These are phyloP conservation scores for Aspergillus melleus DNA, from an alignment of 2,329 filamentous ascomycete species.

Conservation along the genomic window DNA sequence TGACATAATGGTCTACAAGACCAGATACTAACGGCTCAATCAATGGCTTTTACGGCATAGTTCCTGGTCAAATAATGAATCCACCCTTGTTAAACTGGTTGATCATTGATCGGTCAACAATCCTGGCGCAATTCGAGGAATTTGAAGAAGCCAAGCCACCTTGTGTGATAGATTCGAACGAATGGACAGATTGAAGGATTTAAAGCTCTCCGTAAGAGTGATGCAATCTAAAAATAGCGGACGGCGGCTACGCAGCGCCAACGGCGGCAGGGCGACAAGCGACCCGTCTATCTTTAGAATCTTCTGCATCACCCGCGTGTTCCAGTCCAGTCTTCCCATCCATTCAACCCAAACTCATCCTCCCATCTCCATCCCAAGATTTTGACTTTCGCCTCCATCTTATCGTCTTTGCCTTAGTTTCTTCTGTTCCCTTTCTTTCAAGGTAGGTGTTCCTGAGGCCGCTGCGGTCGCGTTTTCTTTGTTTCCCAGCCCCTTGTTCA, in stretches of 20 bases:
- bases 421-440: not conserved
- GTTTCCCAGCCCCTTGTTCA: not conserved
- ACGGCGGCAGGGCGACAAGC: conserved; percentile 1
- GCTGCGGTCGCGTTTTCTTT: not conserved
- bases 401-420: not conserved
- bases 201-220: not conserved
- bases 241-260: conserved; percentile 1
- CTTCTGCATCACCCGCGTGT: conserved; percentile 30
- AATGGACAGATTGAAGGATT: too few species aligned
- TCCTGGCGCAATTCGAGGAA: too few species aligned
- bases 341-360: conserved; percentile 13
- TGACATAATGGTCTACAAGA: not conserved
- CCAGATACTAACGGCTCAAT: not conserved
- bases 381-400: conserved; percentile 5
- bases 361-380: conserved; percentile 17
- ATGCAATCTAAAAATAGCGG: conserved; percentile 2
- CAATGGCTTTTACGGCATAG: not conserved
- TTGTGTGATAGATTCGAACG: not conserved
- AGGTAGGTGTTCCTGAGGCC: not conserved
- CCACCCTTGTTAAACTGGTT: not conserved
- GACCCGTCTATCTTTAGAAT: conserved; percentile 34
- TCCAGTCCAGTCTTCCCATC: conserved; percentile 19
- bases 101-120: not conserved
- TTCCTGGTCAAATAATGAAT: not conserved
- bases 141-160: not conserved